Base-by-base conservation (phyloP, 75 land plant genomes). In the Azolla pinnata region DNA sequence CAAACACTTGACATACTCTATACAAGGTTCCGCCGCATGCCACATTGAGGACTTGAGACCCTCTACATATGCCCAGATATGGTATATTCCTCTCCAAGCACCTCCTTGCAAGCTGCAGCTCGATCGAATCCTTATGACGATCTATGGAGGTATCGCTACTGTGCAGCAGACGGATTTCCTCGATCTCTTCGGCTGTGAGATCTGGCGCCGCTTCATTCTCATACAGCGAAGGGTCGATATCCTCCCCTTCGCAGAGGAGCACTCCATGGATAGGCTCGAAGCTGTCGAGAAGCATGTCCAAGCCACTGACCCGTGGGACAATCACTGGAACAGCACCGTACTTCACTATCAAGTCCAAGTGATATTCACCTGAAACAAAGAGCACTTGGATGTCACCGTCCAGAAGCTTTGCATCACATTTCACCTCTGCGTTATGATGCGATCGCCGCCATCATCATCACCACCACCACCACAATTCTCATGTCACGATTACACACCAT, bases 211-310 rank as follows among this genome's bases (percentile, higher is more conserved):
- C 17, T 17, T 68, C 84, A 5, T 62, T 54, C 0, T 77, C 71
- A 52, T 88, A 88, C 8, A 72, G 69, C 0, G 84, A 73, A 0
- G 97, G 87, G 50, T 88, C 96, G 47, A 92, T 67, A 56, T 92
- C 97, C 63, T 92, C 97, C 1, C 97, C 97, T 54, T 92, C 96
- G 57, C 97, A 92, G 27, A 92, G 82, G 14, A 92, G 79, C 5
- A 92, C 87, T 17, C 97, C 97, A 59, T 92, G 97, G 28, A 92
- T 76, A 0, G 97, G 97, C 71, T 88, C 97, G 53, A 85, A 92
- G 54, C 95, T 83, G 44, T 88, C 85, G 3, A 92, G 68, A 28
- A 88, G 47, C 63, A 68, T 45, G 30, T 85, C 79, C 29, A 92
- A 65, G 0, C 96, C 96, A 24, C 75, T 52, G 0, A 88, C 95